These are phyloP conservation scores for Carnegiea gigantea DNA, from an alignment of 179 eudicot species.

Conservation along the genomic window DNA sequence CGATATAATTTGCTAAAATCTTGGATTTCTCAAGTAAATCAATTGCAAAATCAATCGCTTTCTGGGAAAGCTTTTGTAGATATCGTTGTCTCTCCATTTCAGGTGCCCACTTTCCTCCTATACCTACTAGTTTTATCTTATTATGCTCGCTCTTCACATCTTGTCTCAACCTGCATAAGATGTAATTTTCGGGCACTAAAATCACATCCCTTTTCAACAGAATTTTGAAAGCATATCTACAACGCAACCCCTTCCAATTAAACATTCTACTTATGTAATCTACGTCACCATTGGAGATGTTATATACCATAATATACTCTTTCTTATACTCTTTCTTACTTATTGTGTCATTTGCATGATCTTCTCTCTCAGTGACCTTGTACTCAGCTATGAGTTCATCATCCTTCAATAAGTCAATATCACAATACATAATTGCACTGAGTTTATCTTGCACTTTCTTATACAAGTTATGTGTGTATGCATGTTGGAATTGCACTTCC, in stretches of 20 bases:
- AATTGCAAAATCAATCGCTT: too few relatives aligned
- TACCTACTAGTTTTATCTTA: too few relatives aligned
- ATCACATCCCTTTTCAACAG: neutral
- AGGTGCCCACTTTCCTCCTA: too few relatives aligned
- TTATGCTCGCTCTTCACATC: too few relatives aligned
- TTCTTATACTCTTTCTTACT: too few relatives aligned
- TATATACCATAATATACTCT: neutral
- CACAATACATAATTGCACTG: neutral
- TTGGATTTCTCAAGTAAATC: too few relatives aligned
- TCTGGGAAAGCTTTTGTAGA: too few relatives aligned
- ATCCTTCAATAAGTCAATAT: neutral
- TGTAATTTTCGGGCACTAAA: neutral
- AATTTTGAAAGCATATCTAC: too few relatives aligned
- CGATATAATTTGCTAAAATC: too few relatives aligned
- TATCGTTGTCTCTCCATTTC: too few relatives aligned
- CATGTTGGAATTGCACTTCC: neutral
- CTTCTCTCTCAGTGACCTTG: neutral
- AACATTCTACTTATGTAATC: neutral
- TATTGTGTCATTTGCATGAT: neutral
- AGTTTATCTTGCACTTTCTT: neutral
- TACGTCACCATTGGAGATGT: neutral
- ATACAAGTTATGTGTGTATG: neutral
- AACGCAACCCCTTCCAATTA: neutral
- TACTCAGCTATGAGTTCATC: neutral
- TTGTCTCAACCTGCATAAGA: too few relatives aligned